Percentiles rank a stretch among this genome's conserved stretches.
phyloP scores from a whole-genome alignment of 1,284 basidiomycete species.

The Quambalaria eucalypti region DNA sequence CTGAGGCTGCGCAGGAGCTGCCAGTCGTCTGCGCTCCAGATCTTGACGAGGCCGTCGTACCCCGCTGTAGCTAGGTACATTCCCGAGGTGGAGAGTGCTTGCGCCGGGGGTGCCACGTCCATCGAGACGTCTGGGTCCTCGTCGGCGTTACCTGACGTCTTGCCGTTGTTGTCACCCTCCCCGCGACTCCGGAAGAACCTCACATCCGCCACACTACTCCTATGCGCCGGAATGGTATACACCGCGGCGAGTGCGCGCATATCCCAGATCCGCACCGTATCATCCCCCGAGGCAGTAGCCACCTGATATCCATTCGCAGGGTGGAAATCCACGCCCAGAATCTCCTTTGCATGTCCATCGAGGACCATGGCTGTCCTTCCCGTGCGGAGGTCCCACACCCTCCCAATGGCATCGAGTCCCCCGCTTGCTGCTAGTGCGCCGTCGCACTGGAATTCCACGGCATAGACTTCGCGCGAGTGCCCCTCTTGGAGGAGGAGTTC shows the following conservation, averaged over 20 bases:
- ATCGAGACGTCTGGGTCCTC: slow-evolving; percentile 8
- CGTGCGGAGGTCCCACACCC: slow-evolving; percentile 92
- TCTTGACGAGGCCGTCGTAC: slow-evolving; percentile 86
- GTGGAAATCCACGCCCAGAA: background rate
- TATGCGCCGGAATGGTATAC: slow-evolving; percentile 95
- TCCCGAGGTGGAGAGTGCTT: slow-evolving; percentile 51
- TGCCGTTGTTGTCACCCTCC: slow-evolving; percentile 49
- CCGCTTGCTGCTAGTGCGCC: slow-evolving; percentile 86
- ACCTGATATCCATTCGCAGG: slow-evolving; percentile 65
- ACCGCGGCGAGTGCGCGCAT: slow-evolving; percentile 79
- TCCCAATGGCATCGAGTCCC: slow-evolving; percentile 88
- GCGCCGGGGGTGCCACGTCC: slow-evolving; percentile 43
- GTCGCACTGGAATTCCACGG: slow-evolving; percentile 89
- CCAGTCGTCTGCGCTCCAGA: slow-evolving; percentile 99
- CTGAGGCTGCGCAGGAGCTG: slow-evolving; percentile 75
- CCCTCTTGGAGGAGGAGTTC: slow-evolving; percentile 89
- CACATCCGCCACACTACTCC: slow-evolving; percentile 85
- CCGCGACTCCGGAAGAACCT: slow-evolving; percentile 65
- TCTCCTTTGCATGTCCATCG: background rate
- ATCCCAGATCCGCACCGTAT: slow-evolving; percentile 98
- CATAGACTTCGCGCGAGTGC: slow-evolving; percentile 92
- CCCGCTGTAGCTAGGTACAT: slow-evolving; percentile 86
- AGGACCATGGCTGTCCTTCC: slow-evolving; percentile 89
- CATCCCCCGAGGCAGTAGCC: slow-evolving; percentile 90
- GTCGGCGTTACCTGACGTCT: background rate